Evolutionary conservation across 805 yeast genomes (phyloP), one percentile per base, ranked within the genome.

Genomic region (Priceomyces haplophilus): DNA sequence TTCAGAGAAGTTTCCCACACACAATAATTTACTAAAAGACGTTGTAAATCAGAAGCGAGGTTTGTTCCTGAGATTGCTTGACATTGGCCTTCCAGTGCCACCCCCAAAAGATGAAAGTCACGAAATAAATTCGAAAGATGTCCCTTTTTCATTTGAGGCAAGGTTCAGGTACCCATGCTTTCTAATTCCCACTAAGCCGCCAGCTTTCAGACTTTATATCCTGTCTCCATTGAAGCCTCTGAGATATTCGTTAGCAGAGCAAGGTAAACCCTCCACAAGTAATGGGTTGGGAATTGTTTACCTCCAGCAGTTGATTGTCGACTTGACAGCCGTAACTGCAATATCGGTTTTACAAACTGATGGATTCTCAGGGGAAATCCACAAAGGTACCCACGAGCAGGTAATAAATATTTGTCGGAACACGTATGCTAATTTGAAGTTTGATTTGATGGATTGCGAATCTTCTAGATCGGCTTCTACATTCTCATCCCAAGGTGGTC

Each of bases 271-370:
- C 1, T 75, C 68, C 0, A 70, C 68, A 32, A 61, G 70, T 21
- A 75, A 78, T 31, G 81, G 81, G 3, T 54, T 67, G 45, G 80
- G 77, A 1, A 60, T 61, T 15, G 52, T 77, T 0, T 75, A 66
- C 50, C 54, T 79, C 45, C 74, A 69, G 34, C 55, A 61, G 13
- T 51, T 80, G 20, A 51, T 48, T 16, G 54, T 78, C 8, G 60
- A 56, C 39, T 47, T 70, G 38, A 51, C 48, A 2, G 47, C 59
- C 8, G 53, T 54, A 19, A 70, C 75, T 0, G 24, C 46, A 1
- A 44, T 57, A 3, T 57, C 64, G 2, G 64, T 56, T 2, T 39
- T 56, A 16, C 62, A 58, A 34, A 46, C 46, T n/a, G 63, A 58
- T 43, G 59, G 61, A 2, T 23, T 40, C 6, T 12, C 38, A 16